A percentile compares a stretch with the other conserved stretches of the same genome.
Conservation (phyloP, 208 protist species). For the Wallacemonas sp. region DNA sequence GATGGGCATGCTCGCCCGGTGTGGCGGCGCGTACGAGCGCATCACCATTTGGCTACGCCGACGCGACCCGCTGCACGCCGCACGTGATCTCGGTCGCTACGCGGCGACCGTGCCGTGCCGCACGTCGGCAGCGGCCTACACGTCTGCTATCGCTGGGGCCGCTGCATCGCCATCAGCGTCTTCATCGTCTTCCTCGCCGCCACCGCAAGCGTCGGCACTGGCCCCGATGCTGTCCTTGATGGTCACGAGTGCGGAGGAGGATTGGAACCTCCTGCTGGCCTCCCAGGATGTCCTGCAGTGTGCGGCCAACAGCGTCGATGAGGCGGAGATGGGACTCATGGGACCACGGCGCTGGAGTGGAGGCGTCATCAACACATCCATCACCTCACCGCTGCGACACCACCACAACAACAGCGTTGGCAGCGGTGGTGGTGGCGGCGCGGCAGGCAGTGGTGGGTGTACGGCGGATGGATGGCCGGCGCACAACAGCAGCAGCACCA, state of each 20-base stretch:
- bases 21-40: conserved; percentile 11
- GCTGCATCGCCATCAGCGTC: too few relatives aligned
- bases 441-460: conserved; percentile 17
- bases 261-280: neutral
- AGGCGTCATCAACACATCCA: neutral
- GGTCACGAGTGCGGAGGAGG: neutral
- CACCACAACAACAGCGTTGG: neutral
- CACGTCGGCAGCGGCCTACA: neutral
- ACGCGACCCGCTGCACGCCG: conserved; percentile 1
- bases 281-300: conserved; percentile 26
- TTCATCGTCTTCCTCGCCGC: too few relatives aligned
- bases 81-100: conserved; percentile 16
- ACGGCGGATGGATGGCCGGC: too few relatives aligned
- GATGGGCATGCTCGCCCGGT: conserved; percentile 14
- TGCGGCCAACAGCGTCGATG: conserved; percentile 20
- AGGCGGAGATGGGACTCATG: conserved; percentile 19
- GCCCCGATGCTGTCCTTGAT: too few relatives aligned
- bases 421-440: conserved; percentile 1
- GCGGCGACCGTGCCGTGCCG: conserved; percentile 9
- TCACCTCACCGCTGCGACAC: neutral
- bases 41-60: conserved; percentile 6
- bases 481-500: conserved; percentile 18
- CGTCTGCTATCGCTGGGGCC: neutral
- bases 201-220: too few relatives aligned
- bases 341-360: conserved; percentile 19